Conservation (phyloP, 768 basidiomycete species). For the Panaeolus papilionaceus region DNA sequence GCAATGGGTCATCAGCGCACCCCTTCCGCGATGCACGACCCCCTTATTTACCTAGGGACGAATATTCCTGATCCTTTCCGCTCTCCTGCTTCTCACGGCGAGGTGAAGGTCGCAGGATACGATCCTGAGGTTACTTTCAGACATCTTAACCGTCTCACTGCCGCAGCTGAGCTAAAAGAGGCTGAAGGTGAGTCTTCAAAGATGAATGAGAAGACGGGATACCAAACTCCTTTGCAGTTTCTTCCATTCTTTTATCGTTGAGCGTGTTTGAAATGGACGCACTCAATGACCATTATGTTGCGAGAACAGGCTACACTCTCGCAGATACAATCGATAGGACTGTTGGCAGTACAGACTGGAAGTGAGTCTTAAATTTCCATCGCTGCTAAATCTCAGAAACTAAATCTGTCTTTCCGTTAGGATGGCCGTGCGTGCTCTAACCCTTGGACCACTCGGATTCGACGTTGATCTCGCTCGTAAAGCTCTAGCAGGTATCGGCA, state of each 20-base stretch:
- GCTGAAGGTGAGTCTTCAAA: constrained; percentile 31
- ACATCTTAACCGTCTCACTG: constrained; percentile 26
- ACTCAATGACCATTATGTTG: constrained; percentile 33
- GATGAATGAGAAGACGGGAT: background rate
- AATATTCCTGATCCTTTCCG: constrained; percentile 31
- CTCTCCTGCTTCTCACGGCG: constrained; percentile 26
- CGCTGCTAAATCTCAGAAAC: too few relatives aligned
- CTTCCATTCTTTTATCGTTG: constrained; percentile 32
- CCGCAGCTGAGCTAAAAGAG: constrained; percentile 34
- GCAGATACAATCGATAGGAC: constrained; percentile 30
- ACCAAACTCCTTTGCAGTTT: constrained; percentile 30
- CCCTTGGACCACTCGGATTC: constrained; percentile 42
- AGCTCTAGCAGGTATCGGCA: constrained; percentile 38
- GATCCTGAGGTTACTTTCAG: constrained; percentile 34
- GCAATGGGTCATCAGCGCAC: constrained; percentile 13
- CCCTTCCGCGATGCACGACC: constrained; percentile 12
- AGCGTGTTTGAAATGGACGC: constrained; percentile 41
- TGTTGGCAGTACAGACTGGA: constrained; percentile 33
- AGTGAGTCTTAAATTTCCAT: constrained; percentile 26
- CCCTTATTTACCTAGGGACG: constrained; percentile 32
- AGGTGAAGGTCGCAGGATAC: constrained; percentile 33
- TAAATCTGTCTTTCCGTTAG: constrained; percentile 10
- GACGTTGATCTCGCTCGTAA: constrained; percentile 39
- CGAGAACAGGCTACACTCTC: constrained; percentile 34
- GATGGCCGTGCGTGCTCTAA: constrained; percentile 35